Conservation (phyloP, 1,139 yeast genomes). For the Groenewaldozyma auringiensis region DNA sequence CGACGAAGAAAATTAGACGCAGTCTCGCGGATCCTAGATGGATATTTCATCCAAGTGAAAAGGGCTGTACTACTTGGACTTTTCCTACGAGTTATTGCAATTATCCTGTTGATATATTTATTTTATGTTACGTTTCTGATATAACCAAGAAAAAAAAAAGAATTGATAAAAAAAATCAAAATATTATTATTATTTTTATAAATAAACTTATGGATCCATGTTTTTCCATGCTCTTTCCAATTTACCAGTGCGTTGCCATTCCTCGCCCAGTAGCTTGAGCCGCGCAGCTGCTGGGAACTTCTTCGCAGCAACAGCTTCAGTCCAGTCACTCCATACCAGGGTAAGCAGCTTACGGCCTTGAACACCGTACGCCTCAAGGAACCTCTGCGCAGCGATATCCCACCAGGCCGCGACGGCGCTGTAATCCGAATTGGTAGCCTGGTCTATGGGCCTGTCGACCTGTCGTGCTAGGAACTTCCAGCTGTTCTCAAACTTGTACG, state of each 20-base stretch:
- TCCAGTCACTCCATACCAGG: slow-evolving; percentile 44
- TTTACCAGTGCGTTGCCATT: slow-evolving; percentile 48
- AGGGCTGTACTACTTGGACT: not conserved
- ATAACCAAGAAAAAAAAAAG: not conserved
- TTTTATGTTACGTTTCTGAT: not conserved
- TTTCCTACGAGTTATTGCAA: not conserved
- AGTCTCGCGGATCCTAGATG: slow-evolving; percentile 13
- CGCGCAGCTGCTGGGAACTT: slow-evolving; percentile 73
- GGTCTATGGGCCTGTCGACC: slow-evolving; percentile 45
- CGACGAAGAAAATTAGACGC: slow-evolving; percentile 12
- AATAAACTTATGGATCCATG: slow-evolving; percentile 5
- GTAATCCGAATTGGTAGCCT: slow-evolving; percentile 62
- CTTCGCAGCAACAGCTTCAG: slow-evolving; percentile 40
- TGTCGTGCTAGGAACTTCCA: slow-evolving; percentile 73
- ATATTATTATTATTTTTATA: not conserved
- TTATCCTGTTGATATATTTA: not conserved
- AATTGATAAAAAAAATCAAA: not conserved
- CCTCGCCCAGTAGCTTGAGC: slow-evolving; percentile 67
- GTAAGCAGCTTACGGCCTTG: slow-evolving; percentile 62
- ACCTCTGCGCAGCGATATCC: slow-evolving; percentile 67
- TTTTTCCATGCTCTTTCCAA: slow-evolving; percentile 9
- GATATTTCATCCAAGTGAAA: slow-evolving; percentile 9
- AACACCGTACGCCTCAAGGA: slow-evolving; percentile 49
- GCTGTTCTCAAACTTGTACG: slow-evolving; percentile 42
- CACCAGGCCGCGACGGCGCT: slow-evolving; percentile 78